Conservation (phyloP, 2,329 filamentous ascomycete species). For the Drechslera avenae region DNA sequence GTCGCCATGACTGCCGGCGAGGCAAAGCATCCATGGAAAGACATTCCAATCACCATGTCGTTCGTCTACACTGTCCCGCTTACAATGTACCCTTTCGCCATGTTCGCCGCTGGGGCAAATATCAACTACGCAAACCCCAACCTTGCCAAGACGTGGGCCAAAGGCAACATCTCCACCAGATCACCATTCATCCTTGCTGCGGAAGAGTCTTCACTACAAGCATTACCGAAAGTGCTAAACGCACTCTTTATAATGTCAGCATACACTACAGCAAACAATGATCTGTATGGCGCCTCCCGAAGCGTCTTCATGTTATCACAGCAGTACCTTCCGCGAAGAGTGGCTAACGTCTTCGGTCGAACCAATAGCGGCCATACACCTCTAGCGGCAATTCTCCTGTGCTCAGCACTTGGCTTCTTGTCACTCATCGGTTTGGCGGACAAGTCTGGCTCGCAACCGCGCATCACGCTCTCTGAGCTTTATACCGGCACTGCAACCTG, state of each 20-base stretch:
- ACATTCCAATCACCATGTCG: slow-evolving; percentile 38
- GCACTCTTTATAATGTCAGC: slow-evolving; percentile 41
- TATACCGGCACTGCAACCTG: slow-evolving; percentile 35
- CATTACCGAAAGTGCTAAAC: slow-evolving; percentile 30
- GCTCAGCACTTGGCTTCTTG: slow-evolving; percentile 34
- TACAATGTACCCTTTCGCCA: slow-evolving; percentile 31
- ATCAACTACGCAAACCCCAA: slow-evolving; percentile 37
- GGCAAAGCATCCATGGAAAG: slow-evolving; percentile 34
- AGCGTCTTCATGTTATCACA: slow-evolving; percentile 38
- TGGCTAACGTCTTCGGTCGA: slow-evolving; percentile 30
- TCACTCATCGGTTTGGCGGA: slow-evolving; percentile 34
- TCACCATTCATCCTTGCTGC: slow-evolving; percentile 39
- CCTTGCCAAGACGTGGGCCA: slow-evolving; percentile 28
- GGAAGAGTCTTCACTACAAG: slow-evolving; percentile 26
- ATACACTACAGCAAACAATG: slow-evolving; percentile 40
- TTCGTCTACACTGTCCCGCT: slow-evolving; percentile 42
- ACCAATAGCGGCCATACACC: slow-evolving; percentile 42
- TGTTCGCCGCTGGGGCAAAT: slow-evolving; percentile 37
- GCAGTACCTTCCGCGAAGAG: slow-evolving; percentile 21
- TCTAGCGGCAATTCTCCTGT: slow-evolving; percentile 34
- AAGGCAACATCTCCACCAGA: slow-evolving; percentile 3
- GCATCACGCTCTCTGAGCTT: slow-evolving; percentile 32
- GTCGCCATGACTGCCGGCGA: slow-evolving; percentile 41
- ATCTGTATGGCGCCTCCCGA: slow-evolving; percentile 37
- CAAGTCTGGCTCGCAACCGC: slow-evolving; percentile 30